Evolutionary conservation across 768 basidiomycete genomes (phyloP).

Genomic region (Filobasidium wieringae): DNA sequence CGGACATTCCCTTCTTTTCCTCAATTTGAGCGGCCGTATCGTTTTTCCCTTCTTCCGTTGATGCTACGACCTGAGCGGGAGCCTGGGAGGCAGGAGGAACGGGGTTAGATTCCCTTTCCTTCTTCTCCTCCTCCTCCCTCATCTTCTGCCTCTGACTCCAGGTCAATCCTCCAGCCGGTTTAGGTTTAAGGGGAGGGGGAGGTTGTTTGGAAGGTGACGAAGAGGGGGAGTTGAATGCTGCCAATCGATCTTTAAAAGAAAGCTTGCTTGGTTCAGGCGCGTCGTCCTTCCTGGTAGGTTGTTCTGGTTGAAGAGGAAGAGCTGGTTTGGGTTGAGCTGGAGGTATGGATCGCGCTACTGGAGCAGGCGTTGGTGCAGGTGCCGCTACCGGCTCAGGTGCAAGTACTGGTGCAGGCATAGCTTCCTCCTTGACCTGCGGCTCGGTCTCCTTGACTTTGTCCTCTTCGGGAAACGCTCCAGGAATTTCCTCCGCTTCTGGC

Average conservation of each 20-base stretch:
- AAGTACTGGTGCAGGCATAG: conserved; percentile 1
- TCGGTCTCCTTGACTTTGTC: not conserved
- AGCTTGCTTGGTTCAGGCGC: conserved; percentile 7
- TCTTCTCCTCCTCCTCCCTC: conserved; percentile 10
- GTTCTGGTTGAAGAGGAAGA: conserved; percentile 4
- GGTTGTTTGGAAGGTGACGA: conserved; percentile 23
- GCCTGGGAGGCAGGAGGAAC: conserved; percentile 9
- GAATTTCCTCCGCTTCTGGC: not conserved
- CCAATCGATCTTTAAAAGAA: conserved; percentile 35
- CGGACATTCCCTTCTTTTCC: conserved; percentile 39
- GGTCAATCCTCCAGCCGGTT: conserved; percentile 31
- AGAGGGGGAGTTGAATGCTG: conserved; percentile 29
- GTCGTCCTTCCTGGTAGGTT: conserved; percentile 1
- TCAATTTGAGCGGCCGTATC: conserved; percentile 2
- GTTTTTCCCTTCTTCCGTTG: not conserved
- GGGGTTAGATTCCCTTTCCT: conserved; percentile 22
- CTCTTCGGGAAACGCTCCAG: not conserved
- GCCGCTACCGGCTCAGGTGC: conserved; percentile 2
- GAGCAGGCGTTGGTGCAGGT: conserved; percentile 10
- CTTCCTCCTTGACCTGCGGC: not conserved
- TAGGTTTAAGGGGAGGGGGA: conserved; percentile 35
- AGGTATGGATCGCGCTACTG: not conserved
- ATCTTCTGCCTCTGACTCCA: conserved; percentile 33
- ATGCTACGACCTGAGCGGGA: conserved; percentile 3
- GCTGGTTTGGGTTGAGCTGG: not conserved